Base-by-base conservation (phyloP, 169 alveolate genomes). In the Eimeria mitis region DNA sequence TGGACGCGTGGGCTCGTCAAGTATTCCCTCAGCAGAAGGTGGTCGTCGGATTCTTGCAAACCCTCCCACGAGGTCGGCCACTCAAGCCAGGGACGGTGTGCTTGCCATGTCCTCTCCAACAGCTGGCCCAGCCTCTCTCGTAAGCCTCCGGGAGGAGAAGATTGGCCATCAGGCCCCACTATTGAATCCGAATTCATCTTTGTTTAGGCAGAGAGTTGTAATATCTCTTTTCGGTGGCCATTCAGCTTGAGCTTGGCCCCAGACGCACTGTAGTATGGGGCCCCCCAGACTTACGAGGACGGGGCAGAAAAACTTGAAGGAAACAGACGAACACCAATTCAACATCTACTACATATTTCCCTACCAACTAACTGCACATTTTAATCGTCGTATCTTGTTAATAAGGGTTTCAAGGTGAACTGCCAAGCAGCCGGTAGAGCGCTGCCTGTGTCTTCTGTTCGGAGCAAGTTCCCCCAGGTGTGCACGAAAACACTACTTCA, bases 71-170 rank as follows among this genome's bases (percentile, higher is more conserved):
- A 49, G 34, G 63, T 37, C 7, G 96, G 96, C 96, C 96, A 92
- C 71, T 37, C 61, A 54, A 92, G 88, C 96, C 96, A 92, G 47
- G 96, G 96, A 49, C 85, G 79, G 87, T 40, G 44, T 25, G 59
- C 47, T 47, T 34, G 31, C 49, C 40, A 63, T 37, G 47, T 84
- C 2, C n/a, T 81, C 28, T 54, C 89, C 71, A 81, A 49, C n/a
- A 81, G 34, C 61, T 76, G 28, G 59, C 37, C 21, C 61, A 76
- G 87, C 63, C 87, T 76, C 28, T 19, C 87, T 8, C 61, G 63
- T 47, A 76, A 47, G 42, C 37, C 87, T 28, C 28, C 40, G 44
- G 37, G 40, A 23, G 61, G 63, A 52, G 42, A 31, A 25, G 4
- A 28, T 42, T 42, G 21, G 63, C 63, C 87, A 61, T 44, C 61